Evolutionary conservation across 2,329 filamentous ascomycete species (phyloP), one percentile per base, ranked within the genome.

Genomic region (Clarireedia sp.): DNA sequence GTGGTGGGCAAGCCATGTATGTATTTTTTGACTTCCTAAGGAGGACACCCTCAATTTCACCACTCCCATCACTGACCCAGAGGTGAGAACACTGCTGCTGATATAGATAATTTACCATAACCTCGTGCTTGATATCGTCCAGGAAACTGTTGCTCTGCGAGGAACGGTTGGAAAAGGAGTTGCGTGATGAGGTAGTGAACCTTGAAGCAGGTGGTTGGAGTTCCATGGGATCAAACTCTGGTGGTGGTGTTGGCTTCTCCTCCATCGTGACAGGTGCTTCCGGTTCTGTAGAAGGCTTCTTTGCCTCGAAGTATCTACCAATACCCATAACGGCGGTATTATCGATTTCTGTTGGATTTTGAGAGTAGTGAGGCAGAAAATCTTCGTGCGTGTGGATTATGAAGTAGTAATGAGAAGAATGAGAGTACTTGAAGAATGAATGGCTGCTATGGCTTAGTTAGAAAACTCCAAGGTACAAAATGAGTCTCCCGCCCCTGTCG

Each of bases 101-200:
- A 70, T 89, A 89, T 24, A 91, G 75, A 68, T 89, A 89, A 71
- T 88, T 90, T 58, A 88, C 86, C 86, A 90, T 90, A 58, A 90
- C 85, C 69, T 90, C 87, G 66, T 89, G 84, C 70, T 86, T 88
- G 70, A 89, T 86, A 59, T 88, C 85, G 57, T 88, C 84, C 10
- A 87, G 70, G 57, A 85, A 78, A 55, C 78, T 71, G 40, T 78
- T 81, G 65, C 77, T 81, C 48, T 70, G 70, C 16, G 70, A 68
- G n/a, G 67, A 69, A 51, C 58, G 71, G 26, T 69, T 75, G 0
- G 77, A 78, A 33, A 79, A 67, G 0, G 80, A 85, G 61, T 74
- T 74, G 49, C 78, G 76, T 17, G 78, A 75, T 16, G 78, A 75
- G 10, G 77, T 79, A 61, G 70, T 73, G 60, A 75, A 75, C 53